Evolutionary conservation across 305 asterid species (phyloP).

Genomic region (Ilex paraguariensis): DNA sequence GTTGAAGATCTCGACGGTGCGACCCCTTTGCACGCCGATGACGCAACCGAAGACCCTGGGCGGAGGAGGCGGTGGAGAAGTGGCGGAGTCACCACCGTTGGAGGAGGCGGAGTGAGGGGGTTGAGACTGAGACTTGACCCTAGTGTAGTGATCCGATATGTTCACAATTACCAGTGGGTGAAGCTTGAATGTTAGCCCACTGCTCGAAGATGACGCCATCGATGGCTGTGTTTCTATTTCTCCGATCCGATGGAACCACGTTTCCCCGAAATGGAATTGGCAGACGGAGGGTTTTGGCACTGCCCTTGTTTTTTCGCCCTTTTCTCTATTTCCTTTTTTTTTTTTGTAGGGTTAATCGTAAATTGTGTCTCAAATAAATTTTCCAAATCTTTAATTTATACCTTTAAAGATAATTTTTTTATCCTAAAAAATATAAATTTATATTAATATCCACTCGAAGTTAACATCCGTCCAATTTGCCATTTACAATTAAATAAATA

Average conservation of each 20-base stretch:
- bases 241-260: background rate
- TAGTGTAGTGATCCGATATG: conserved; percentile 89
- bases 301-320: no score
- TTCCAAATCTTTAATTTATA: no score
- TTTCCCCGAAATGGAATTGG: background rate
- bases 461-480: no score
- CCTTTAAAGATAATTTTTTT: no score
- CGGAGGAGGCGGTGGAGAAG: conserved; percentile 22
- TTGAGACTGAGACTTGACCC: conserved; percentile 77
- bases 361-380: no score
- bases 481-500: no score
- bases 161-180: conserved; percentile 91
- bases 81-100: conserved; percentile 26
- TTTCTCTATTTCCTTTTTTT: no score
- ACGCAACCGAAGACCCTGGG: conserved; percentile 92
- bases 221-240: background rate
- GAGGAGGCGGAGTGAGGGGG: conserved; percentile 21
- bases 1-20: conserved; percentile 95
- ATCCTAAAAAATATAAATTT: no score
- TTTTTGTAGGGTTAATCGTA: no score
- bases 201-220: conserved; percentile 92
- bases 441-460: no score
- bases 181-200: conserved; percentile 91
- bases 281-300: no score
- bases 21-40: conserved; percentile 89